Evolutionary conservation across 179 eudicot genomes (phyloP).

Genomic region (Gypsophila paniculata): DNA sequence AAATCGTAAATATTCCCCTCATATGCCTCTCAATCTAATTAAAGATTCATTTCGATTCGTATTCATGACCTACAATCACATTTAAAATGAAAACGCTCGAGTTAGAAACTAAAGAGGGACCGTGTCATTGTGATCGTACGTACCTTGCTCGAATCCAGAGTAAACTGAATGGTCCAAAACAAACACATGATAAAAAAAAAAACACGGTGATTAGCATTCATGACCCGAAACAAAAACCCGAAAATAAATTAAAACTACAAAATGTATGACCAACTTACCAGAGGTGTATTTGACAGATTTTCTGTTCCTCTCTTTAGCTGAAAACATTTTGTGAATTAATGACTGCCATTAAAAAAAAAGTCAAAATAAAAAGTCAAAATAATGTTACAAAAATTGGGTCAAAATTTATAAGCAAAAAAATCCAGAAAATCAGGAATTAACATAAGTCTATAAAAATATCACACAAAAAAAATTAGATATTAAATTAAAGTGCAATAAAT

Average conservation of each 20-base stretch:
- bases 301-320: conserved; percentile 32
- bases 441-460: too few species aligned
- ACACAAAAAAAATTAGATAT: neutral
- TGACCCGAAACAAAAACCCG: too few species aligned
- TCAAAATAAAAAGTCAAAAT: conserved; percentile 13
- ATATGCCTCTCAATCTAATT: neutral
- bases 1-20: neutral
- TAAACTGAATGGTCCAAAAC: conserved; percentile 9
- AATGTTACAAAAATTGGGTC: too few species aligned
- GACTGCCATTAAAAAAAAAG: conserved; percentile 34
- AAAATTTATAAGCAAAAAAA: conserved; percentile 17
- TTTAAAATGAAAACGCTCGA: neutral
- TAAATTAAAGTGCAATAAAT: neutral
- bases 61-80: neutral
- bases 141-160: conserved; percentile 19
- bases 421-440: conserved; percentile 31
- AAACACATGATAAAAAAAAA: neutral
- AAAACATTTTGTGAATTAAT: conserved; percentile 40
- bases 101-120: too few species aligned
- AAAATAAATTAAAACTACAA: too few species aligned
- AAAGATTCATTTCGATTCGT: neutral
- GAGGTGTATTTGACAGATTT: conserved; percentile 27
- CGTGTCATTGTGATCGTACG: neutral
- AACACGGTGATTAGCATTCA: neutral
- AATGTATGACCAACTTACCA: conserved; percentile 23